These are phyloP conservation scores for Solanum clarkiae DNA, from an alignment of 257 asterid species.

Conservation along the genomic window DNA sequence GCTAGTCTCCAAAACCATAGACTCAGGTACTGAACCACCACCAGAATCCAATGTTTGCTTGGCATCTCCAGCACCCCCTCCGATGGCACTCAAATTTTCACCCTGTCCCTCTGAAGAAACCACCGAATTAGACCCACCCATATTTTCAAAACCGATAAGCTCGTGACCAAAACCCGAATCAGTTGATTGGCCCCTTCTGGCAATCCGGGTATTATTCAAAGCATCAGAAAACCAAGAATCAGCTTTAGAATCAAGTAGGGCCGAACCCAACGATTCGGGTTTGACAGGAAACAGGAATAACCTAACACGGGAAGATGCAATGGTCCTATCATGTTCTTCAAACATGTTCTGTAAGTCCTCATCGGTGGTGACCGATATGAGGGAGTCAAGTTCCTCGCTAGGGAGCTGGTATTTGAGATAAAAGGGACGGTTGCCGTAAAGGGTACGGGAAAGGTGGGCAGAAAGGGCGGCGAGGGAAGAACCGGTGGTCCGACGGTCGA, in stretches of 20 bases:
- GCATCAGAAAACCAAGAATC: conserved; percentile 76
- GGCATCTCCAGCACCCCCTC: conserved; percentile 13
- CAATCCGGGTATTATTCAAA: conserved; percentile 43
- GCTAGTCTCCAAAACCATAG: conserved; percentile 59
- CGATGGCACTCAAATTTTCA: conserved; percentile 24
- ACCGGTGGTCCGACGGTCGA: conserved; percentile 65
- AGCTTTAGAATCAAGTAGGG: conserved; percentile 48
- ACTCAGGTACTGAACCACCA: conserved; percentile 25
- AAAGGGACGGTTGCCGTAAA: conserved; percentile 51
- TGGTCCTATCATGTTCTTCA: conserved; percentile 63
- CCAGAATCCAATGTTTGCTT: conserved; percentile 2
- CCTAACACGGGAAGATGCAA: conserved; percentile 45
- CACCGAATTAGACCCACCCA: conserved; percentile 19
- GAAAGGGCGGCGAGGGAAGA: conserved; percentile 30
- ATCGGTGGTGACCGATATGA: conserved; percentile 63
- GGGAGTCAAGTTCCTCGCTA: conserved; percentile 60
- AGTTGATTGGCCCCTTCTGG: conserved; percentile 53
- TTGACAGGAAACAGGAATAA: conserved; percentile 57
- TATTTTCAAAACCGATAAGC: conserved; percentile 22
- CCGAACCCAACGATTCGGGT: conserved; percentile 48
- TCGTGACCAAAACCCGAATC: conserved; percentile 27
- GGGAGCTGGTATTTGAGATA: conserved; percentile 81
- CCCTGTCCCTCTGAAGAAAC: conserved; percentile 21
- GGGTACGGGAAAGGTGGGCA: conserved; percentile 43
- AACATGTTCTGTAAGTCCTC: conserved; percentile 79